Percentiles rank a stretch among this genome's conserved stretches.
These are phyloP conservation scores for Crucibulum laeve DNA, from an alignment of 768 basidiomycete genomes.

Conservation along the genomic window DNA sequence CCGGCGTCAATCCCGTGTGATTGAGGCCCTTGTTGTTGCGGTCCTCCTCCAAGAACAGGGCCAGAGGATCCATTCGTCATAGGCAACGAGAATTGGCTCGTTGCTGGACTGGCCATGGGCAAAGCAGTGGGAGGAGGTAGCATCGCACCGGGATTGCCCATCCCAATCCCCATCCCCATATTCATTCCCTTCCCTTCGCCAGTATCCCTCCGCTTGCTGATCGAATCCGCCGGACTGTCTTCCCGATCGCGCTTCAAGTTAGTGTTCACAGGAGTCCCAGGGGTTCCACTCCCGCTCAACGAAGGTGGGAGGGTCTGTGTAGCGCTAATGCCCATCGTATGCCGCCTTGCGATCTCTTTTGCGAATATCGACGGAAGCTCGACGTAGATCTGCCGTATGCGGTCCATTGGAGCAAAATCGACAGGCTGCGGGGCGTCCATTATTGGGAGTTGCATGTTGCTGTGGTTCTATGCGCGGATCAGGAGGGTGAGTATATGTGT, in stretches of 20 bases:
- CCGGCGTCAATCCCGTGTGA: background rate
- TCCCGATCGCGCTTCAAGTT: conserved; percentile 61
- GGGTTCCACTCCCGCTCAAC: conserved; percentile 2
- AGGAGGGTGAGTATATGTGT: conserved; percentile 1
- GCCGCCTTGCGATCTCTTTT: conserved; percentile 51
- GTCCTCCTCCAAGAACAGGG: background rate
- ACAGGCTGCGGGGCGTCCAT: conserved; percentile 52
- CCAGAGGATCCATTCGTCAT: conserved; percentile 15
- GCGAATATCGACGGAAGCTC: conserved; percentile 60
- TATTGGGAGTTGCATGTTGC: conserved; percentile 41
- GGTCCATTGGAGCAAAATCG: conserved; percentile 50
- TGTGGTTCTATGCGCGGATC: conserved; percentile 18
- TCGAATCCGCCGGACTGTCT: conserved; percentile 39
- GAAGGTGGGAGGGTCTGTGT: conserved; percentile 5
- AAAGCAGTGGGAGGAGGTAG: conserved; percentile 37
- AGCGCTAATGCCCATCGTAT: conserved; percentile 21
- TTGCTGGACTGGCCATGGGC: conserved; percentile 16
- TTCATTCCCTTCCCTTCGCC: conserved; percentile 49
- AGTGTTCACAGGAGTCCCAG: conserved; percentile 9
- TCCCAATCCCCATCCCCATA: background rate
- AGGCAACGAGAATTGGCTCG: conserved; percentile 24
- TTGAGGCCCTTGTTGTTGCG: background rate
- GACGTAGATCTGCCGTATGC: conserved; percentile 60
- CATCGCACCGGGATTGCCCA: conserved; percentile 24
- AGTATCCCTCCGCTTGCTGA: conserved; percentile 64